These are phyloP conservation scores for Nevesoporus exiguus DNA, from an alignment of 768 basidiomycete genomes.

Conservation along the genomic window DNA sequence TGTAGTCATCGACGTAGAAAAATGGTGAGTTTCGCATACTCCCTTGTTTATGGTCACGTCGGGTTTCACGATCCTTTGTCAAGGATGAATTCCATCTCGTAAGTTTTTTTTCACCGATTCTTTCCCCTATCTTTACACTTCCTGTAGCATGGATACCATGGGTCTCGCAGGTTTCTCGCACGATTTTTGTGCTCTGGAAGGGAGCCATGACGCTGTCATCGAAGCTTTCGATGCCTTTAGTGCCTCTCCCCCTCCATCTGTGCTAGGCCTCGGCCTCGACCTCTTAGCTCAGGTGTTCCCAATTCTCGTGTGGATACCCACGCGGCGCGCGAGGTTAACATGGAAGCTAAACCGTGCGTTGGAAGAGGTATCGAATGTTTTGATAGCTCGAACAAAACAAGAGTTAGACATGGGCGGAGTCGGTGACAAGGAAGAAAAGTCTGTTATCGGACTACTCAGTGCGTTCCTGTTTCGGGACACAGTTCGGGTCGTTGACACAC, in stretches of 20 bases:
- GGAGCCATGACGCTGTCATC: slow-evolving; percentile 41
- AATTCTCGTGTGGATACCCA: slow-evolving; percentile 36
- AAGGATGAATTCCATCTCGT: slow-evolving; percentile 37
- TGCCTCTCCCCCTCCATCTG: slow-evolving; percentile 16
- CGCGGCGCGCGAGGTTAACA: slow-evolving; percentile 28
- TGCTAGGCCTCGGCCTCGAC: slow-evolving; percentile 30
- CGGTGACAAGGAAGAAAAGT: slow-evolving; percentile 28
- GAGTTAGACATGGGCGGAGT: slow-evolving; percentile 28
- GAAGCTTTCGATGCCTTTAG: slow-evolving; percentile 38
- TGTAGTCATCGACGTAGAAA: slow-evolving; percentile 38
- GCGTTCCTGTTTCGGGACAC: slow-evolving; percentile 1
- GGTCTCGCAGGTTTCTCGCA: slow-evolving; percentile 62
- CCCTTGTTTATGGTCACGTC: not conserved
- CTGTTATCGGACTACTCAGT: slow-evolving; percentile 18
- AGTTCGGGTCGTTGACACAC: not conserved
- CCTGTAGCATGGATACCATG: slow-evolving; percentile 48
- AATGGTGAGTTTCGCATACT: slow-evolving; percentile 21
- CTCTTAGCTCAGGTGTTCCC: slow-evolving; percentile 40
- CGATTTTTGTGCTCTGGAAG: slow-evolving; percentile 53
- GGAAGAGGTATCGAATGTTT: slow-evolving; percentile 38
- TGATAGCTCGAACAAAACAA: slow-evolving; percentile 37
- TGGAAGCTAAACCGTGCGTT: slow-evolving; percentile 27
- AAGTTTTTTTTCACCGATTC: not conserved
- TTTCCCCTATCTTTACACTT: not conserved
- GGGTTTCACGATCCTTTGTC: not conserved